Evolutionary conservation across 2,329 filamentous ascomycete species (phyloP).

Genomic region (Hymenoscyphus repandus): DNA sequence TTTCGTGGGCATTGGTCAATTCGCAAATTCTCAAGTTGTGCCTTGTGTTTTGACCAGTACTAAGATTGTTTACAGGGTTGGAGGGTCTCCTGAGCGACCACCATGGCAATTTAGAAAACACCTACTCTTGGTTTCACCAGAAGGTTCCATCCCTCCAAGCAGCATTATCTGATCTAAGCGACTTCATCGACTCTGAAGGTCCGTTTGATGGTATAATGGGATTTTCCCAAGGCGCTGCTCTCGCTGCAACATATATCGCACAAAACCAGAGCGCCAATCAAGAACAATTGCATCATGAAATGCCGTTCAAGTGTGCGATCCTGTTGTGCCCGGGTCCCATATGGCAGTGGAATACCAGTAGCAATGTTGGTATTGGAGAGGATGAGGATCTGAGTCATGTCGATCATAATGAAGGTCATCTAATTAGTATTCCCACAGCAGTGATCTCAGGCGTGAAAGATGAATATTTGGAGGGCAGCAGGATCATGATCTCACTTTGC

Average conservation of each 20-base stretch:
- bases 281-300: neutral
- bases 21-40: neutral
- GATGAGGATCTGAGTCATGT: neutral
- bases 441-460: neutral
- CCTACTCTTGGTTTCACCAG: neutral
- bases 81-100: no score
- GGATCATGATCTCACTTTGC: neutral
- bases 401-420: no score
- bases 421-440: neutral
- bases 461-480: neutral
- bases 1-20: neutral
- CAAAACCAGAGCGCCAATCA: neutral
- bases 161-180: neutral
- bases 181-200: neutral
- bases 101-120: neutral
- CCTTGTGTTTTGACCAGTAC: no score
- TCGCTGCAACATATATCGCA: constrained; percentile 32
- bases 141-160: neutral
- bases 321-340: no score
- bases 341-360: no score
- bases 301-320: constrained; percentile 3
- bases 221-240: constrained; percentile 27
- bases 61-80: no score
- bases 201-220: constrained; percentile 10
- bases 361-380: no score